Base-by-base conservation (phyloP, 1,139 yeast species). In the Schizosaccharomyces versatilis region DNA sequence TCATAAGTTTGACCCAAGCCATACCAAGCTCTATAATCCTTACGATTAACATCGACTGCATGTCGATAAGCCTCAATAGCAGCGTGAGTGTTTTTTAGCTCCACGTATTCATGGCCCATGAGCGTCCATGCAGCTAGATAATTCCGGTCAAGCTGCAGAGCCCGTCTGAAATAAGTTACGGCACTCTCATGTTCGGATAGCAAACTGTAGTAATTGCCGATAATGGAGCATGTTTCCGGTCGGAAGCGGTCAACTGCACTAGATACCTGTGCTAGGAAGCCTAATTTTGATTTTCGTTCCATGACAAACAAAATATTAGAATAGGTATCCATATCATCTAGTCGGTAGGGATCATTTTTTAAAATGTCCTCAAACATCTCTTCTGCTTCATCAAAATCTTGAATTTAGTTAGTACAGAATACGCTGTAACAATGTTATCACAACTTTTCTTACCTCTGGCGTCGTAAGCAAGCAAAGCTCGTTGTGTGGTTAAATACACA, bases 31-130 rank as follows among this genome's bases (percentile, higher is more conserved):
- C 96, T 73, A 66, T 84, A 93, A 66, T 93, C 98, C 63, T 83
- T 81, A 51, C 80, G 77, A 63, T 85, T 85, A 7, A 88, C 81
- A 65, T 86, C 90, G 0, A 88, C 94, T 0, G 98, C 98, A 54
- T 95, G 72, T 60, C 98, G 71, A 65, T 93, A 93, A 56, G 94
- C 81, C 68, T 90, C 97, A 55, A 93, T 90, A 1, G 98, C 98
- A 0, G 98, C 97, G 66, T 93, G 95, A 0, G 95, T 82, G 67
- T 93, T 93, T 63, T 90, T 88, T 61, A 90, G 73, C 66, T 93
- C 98, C 10, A 93, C 94, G 70, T 85, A 93, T 68, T 93, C 99
- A 68, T 93, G 99, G 10, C 99, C 98, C 96, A 93, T 88, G 57
- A 93, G 72, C 0, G 97, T 90, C 97, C 98, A 93, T 0, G 98